A percentile compares a stretch with the other conserved stretches of the same genome.
Evolutionary conservation across 23 red algal genomes (phyloP).

Genomic region (Chondrus crispus): DNA sequence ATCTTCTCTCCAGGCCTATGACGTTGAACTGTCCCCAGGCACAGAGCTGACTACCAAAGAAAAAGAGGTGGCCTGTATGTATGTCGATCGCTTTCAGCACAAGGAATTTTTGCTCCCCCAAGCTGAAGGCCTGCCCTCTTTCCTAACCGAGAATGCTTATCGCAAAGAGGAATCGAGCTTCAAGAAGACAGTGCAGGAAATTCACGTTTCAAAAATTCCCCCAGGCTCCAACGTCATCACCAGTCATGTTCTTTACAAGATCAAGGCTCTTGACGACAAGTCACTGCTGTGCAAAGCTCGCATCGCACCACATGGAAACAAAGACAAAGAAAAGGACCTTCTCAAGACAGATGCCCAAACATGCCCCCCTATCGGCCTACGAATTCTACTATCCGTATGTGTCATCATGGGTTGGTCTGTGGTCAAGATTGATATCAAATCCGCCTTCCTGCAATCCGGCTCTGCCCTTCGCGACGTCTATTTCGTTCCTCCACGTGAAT

Average conservation of each 20-base stretch:
- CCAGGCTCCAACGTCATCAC: constrained; percentile 31
- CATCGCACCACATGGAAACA: constrained; percentile 44
- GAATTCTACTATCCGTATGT: constrained; percentile 12
- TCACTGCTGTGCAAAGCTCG: constrained; percentile 7
- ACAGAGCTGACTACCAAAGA: not conserved
- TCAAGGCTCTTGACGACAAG: constrained; percentile 3
- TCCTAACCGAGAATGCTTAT: constrained; percentile 24
- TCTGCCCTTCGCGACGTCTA: constrained; percentile 23
- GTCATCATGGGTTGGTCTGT: not conserved
- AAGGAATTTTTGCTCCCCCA: constrained; percentile 25
- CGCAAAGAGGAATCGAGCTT: not conserved
- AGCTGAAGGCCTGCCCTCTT: not conserved
- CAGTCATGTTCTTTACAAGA: constrained; percentile 32
- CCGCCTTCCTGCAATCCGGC: constrained; percentile 30
- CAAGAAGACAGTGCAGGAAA: not conserved
- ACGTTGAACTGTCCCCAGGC: not conserved
- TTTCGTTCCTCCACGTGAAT: constrained; percentile 12
- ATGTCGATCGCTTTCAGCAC: not conserved
- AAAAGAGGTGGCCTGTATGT: not conserved
- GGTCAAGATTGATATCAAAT: constrained; percentile 40
- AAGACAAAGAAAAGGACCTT: not conserved
- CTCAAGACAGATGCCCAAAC: constrained; percentile 32
- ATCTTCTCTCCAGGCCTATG: not conserved
- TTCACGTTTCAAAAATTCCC: constrained; percentile 6
- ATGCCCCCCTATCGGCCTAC: constrained; percentile 11